These are phyloP conservation scores for Tulasnella sp. DNA, from an alignment of 768 basidiomycete species.

Conservation along the genomic window DNA sequence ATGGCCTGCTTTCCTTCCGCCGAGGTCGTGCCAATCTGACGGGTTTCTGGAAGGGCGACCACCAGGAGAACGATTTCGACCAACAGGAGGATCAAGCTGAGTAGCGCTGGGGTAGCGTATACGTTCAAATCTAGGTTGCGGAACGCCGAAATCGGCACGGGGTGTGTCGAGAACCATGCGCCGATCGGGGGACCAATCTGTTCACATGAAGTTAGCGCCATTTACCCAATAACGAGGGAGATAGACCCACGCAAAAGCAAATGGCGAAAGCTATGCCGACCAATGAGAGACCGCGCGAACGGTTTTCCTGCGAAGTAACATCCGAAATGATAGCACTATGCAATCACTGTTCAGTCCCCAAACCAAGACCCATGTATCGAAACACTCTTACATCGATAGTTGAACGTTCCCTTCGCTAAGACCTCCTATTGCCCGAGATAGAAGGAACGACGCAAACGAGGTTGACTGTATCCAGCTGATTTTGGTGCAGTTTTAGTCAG, in stretches of 20 bases:
- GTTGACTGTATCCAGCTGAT: constrained; percentile 85
- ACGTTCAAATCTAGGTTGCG: constrained; percentile 64
- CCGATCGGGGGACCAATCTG: constrained; percentile 85
- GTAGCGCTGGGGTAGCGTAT: constrained; percentile 82
- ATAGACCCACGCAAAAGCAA: constrained; percentile 59
- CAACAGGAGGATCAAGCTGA: constrained; percentile 72
- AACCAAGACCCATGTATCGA: background rate
- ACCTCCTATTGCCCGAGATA: constrained; percentile 87
- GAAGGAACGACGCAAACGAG: constrained; percentile 82
- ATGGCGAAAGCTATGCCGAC: constrained; percentile 96
- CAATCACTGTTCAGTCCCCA: constrained; percentile 15
- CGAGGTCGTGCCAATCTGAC: constrained; percentile 30
- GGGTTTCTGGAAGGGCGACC: constrained; percentile 80
- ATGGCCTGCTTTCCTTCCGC: constrained; percentile 38
- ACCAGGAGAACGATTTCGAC: constrained; percentile 77
- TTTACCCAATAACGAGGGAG: background rate
- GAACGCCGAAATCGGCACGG: constrained; percentile 56
- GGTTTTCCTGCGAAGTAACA: constrained; percentile 71
- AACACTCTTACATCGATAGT: constrained; percentile 73
- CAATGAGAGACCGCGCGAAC: constrained; percentile 81
- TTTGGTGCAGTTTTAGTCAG: background rate
- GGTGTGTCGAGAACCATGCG: constrained; percentile 90
- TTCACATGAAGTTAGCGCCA: background rate
- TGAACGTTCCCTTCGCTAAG: constrained; percentile 97
- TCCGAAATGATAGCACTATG: constrained; percentile 88